A percentile compares a stretch with the other conserved stretches of the same genome.
Conservation (phyloP, 1,284 basidiomycete species). For the Agaricales sp. region DNA sequence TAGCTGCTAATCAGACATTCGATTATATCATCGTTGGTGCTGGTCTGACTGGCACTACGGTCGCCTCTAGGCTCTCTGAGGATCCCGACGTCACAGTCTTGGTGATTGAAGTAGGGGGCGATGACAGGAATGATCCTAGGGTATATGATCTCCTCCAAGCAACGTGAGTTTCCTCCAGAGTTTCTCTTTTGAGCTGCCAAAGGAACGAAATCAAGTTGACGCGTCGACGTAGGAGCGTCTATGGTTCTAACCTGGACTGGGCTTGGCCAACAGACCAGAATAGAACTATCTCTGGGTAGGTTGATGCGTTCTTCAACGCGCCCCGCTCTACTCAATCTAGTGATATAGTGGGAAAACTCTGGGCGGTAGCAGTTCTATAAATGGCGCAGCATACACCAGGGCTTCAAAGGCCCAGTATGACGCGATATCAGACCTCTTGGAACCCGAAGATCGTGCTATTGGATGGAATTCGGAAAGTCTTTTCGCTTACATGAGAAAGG, state of each 20-base stretch:
- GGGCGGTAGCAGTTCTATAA: slow-evolving; percentile 50
- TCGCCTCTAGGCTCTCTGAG: slow-evolving; percentile 52
- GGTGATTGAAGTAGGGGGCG: slow-evolving; percentile 48
- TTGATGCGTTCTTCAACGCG: too few relatives aligned
- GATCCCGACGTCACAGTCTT: slow-evolving; percentile 39
- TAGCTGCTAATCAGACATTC: slow-evolving; percentile 30
- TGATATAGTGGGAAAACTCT: slow-evolving; percentile 40
- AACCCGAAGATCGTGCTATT: slow-evolving; percentile 31
- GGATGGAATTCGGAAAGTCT: slow-evolving; percentile 52
- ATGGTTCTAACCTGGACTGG: slow-evolving; percentile 36
- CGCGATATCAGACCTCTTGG: slow-evolving; percentile 39
- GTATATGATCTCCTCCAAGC: slow-evolving; percentile 41
- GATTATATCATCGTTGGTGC: slow-evolving; percentile 65
- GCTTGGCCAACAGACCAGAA: slow-evolving; percentile 36
- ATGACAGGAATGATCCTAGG: slow-evolving; percentile 32
- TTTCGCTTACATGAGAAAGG: slow-evolving; percentile 42
- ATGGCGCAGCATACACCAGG: slow-evolving; percentile 48
- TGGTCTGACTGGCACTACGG: slow-evolving; percentile 50
- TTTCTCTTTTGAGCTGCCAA: too few relatives aligned
- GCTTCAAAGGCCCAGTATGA: slow-evolving; percentile 50
- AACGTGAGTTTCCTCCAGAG: slow-evolving; percentile 33
- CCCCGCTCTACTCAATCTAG: neutral
- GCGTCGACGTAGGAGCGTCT: neutral
- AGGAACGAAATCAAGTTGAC: too few relatives aligned
- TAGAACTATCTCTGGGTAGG: slow-evolving; percentile 35